Evolutionary conservation across 352 stramenopile species (phyloP).

Genomic region (Phytophthora sansomeana): DNA sequence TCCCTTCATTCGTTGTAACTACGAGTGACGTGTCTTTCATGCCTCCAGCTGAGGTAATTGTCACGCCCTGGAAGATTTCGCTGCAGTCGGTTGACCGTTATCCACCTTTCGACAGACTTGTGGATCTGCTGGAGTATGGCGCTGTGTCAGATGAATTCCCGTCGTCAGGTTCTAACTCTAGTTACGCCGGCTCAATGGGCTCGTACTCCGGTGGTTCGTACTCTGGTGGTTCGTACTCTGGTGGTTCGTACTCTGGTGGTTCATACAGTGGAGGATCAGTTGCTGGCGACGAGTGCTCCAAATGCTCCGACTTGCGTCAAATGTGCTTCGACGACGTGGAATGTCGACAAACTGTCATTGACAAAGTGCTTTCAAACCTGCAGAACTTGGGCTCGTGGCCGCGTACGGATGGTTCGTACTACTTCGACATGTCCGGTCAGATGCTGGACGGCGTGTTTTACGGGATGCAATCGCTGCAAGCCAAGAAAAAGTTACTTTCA

Average conservation of each 20-base stretch:
- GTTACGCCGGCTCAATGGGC: background rate
- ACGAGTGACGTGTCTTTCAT: background rate
- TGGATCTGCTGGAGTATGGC: constrained; percentile 27
- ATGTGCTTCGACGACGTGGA: constrained; percentile 15
- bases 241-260: background rate
- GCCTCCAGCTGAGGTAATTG: constrained; percentile 13
- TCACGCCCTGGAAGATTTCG: constrained; percentile 24
- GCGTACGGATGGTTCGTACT: background rate
- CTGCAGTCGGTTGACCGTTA: constrained; percentile 21
- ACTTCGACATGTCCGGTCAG: constrained; percentile 8
- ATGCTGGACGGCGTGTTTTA: constrained; percentile 14
- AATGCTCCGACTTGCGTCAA: constrained; percentile 1
- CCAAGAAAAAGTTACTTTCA: constrained; percentile 11
- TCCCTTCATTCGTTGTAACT: constrained; percentile 19
- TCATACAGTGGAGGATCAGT: too few species aligned
- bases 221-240: background rate
- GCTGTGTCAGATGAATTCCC: constrained; percentile 5
- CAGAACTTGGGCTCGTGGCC: background rate
- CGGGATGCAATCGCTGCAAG: constrained; percentile 1
- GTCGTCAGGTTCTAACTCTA: background rate
- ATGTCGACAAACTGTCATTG: constrained; percentile 2
- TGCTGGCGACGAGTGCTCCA: constrained; percentile 2
- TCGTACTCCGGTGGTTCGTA: background rate
- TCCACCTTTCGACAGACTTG: constrained; percentile 25
- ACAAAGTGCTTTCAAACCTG: constrained; percentile 10